Evolutionary conservation across 2,329 filamentous ascomycete species (phyloP).

Genomic region (Diaporthe citri): DNA sequence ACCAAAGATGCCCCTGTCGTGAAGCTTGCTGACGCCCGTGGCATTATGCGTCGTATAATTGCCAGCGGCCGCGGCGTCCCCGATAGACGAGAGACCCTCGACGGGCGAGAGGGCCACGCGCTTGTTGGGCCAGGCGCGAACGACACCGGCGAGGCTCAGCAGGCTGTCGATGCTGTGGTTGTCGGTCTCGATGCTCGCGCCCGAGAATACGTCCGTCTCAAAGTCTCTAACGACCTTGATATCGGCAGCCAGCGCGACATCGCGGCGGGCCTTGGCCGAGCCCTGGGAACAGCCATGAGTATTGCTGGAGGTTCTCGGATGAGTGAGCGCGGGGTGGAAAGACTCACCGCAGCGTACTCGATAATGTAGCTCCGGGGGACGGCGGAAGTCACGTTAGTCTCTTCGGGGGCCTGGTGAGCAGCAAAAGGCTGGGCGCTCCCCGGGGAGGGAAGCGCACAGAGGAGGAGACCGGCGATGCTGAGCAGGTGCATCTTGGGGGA

Average conservation of each 20-base stretch:
- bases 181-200: constrained; percentile 48
- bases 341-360: constrained; percentile 28
- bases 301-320: background rate
- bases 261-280: background rate
- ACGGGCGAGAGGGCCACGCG: constrained; percentile 13
- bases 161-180: constrained; percentile 51
- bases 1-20: constrained; percentile 29
- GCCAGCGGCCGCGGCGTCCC: background rate
- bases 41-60: constrained; percentile 34
- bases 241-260: constrained; percentile 15
- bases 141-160: constrained; percentile 46
- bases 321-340: background rate
- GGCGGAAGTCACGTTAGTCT: background rate
- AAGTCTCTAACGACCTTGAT: constrained; percentile 46
- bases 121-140: constrained; percentile 40
- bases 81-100: constrained; percentile 2
- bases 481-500: constrained; percentile 14
- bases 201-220: constrained; percentile 46
- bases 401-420: background rate
- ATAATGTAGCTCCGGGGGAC: constrained; percentile 28
- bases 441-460: background rate
- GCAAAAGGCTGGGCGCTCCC: constrained; percentile 1
- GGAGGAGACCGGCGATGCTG: constrained; percentile 21
- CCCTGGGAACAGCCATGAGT: constrained; percentile 18
- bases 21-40: constrained; percentile 30